These are phyloP conservation scores for Tolypocladium tropicale DNA, from an alignment of 2,329 filamentous ascomycete genomes.

Conservation along the genomic window DNA sequence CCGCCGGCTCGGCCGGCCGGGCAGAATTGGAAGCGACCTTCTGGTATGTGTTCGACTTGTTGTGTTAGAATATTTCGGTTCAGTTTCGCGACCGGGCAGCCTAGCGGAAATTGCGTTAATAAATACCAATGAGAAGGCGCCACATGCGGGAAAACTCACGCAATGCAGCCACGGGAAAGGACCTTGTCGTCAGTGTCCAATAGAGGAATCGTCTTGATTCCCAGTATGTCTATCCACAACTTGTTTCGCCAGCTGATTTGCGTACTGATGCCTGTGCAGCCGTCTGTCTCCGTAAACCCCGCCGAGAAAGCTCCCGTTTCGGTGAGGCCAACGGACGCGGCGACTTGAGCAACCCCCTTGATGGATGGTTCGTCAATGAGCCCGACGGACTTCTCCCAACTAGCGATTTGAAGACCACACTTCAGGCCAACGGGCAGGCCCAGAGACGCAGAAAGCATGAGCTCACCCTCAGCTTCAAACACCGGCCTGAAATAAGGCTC, in stretches of 20 bases:
- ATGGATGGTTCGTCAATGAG: slow-evolving; percentile 17
- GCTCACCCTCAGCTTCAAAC: slow-evolving; percentile 16
- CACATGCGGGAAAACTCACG: slow-evolving; percentile 6
- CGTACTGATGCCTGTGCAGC: slow-evolving; percentile 15
- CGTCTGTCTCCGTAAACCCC: slow-evolving; percentile 10
- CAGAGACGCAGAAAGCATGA: slow-evolving; percentile 14
- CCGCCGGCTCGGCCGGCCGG: not conserved
- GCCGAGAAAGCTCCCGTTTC: slow-evolving; percentile 5
- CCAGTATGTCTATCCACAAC: slow-evolving; percentile 11
- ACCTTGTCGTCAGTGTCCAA: slow-evolving; percentile 12
- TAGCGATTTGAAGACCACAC: slow-evolving; percentile 11
- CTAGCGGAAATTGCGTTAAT: not conserved
- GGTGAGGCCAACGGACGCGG: slow-evolving; percentile 7
- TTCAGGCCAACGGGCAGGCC: slow-evolving; percentile 18
- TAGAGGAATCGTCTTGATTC: slow-evolving; percentile 5
- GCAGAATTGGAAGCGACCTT: not conserved
- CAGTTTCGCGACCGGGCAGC: not conserved
- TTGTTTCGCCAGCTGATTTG: slow-evolving; percentile 17
- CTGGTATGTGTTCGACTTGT: not conserved
- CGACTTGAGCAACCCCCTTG: slow-evolving; percentile 11
- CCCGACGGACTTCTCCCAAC: slow-evolving; percentile 10
- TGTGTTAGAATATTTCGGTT: not conserved
- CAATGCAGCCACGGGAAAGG: slow-evolving; percentile 11
- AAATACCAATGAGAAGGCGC: not conserved
- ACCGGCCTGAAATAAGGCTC: slow-evolving; percentile 17